Conservation (phyloP, 441 rosid species). For the Croton laevigatus region DNA sequence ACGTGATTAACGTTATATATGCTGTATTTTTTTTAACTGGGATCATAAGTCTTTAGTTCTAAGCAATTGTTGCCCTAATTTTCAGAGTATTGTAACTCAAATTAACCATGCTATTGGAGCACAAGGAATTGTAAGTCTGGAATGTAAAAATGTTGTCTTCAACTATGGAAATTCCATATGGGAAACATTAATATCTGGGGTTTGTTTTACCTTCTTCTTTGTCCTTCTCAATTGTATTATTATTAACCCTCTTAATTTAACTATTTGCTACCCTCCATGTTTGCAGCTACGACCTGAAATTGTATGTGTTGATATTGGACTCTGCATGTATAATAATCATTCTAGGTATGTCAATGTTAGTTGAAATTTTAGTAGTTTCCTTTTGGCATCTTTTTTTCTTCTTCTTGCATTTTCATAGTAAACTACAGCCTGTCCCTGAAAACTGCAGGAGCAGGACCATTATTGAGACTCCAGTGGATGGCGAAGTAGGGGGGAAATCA, state of each 20-base stretch:
- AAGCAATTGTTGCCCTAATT: constrained; percentile 15
- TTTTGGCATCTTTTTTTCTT: not conserved
- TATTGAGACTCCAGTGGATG: constrained; percentile 26
- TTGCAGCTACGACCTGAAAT: constrained; percentile 50
- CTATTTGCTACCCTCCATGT: constrained; percentile 1
- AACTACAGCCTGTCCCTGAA: not conserved
- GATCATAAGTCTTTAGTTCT: not conserved
- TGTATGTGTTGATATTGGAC: constrained; percentile 52
- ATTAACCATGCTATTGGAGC: constrained; percentile 64
- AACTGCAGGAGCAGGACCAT: constrained; percentile 24
- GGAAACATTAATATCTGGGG: constrained; percentile 52
- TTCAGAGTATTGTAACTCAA: constrained; percentile 50
- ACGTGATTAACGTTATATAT: not conserved
- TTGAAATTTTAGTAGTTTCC: constrained; percentile 15
- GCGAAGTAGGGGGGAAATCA: constrained; percentile 15
- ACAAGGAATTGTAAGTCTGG: constrained; percentile 49
- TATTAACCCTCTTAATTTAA: constrained; percentile 3
- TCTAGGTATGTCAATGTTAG: constrained; percentile 17
- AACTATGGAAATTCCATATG: constrained; percentile 44
- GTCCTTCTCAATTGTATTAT: not conserved
- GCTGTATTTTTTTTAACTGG: not conserved
- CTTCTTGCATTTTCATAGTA: not conserved
- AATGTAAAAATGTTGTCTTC: constrained; percentile 44
- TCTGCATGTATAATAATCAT: constrained; percentile 34
- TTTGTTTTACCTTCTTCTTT: constrained; percentile 23